Evolutionary conservation across 257 asterid species (phyloP).

Genomic region (Solanum corneliomulleri): DNA sequence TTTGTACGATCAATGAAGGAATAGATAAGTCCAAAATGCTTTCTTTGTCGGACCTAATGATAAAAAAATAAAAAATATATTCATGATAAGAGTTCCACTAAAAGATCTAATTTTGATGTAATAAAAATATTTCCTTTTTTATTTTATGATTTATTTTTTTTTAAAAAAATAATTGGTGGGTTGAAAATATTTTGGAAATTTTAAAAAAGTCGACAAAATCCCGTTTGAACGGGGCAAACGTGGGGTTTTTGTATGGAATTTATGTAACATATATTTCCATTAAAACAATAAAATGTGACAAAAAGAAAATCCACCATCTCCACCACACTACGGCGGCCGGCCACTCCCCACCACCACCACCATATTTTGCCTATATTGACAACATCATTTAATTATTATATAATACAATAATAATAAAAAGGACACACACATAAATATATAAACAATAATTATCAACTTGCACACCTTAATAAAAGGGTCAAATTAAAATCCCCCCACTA

Average conservation of each 20-base stretch:
- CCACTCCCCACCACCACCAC: slow-evolving; percentile 19
- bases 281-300: not conserved
- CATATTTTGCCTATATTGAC: slow-evolving; percentile 9
- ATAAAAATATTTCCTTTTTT: not conserved
- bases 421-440: not conserved
- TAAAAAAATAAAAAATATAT: not conserved
- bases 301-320: not conserved
- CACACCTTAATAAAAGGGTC: not conserved
- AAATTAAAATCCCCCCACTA: not conserved
- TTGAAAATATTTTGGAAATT: not conserved
- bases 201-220: slow-evolving; percentile 10
- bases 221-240: slow-evolving; percentile 16
- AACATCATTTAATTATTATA: not conserved
- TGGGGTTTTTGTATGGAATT: slow-evolving; percentile 6
- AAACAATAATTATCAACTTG: not conserved
- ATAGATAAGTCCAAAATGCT: not conserved
- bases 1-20: not conserved
- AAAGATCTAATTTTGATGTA: not conserved
- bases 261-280: slow-evolving; percentile 6
- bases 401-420: not conserved
- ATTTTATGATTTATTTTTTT: not conserved
- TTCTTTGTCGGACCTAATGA: not conserved
- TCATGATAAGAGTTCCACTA: not conserved
- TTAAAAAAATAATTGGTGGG: not conserved
- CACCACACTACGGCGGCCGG: not conserved